Evolutionary conservation across 495 filamentous ascomycete genomes (phyloP).

Genomic region (Talaromyces wortmannii): DNA sequence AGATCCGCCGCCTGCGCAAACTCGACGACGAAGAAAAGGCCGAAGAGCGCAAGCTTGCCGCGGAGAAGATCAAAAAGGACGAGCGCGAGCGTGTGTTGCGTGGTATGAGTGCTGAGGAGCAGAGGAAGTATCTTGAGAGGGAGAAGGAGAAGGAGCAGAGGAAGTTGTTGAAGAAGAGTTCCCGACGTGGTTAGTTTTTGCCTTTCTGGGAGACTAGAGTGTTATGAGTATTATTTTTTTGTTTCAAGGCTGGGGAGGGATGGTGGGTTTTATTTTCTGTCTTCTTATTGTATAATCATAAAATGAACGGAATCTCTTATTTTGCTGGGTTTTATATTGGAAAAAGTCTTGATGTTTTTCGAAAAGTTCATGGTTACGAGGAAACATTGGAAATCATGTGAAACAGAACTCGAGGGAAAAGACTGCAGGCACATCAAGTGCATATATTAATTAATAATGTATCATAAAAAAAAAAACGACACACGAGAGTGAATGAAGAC

Average conservation of each 20-base stretch:
- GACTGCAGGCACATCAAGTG: background rate
- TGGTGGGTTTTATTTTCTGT: background rate
- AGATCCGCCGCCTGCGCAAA: slow-evolving; percentile 71
- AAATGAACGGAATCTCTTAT: background rate
- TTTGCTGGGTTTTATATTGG: background rate
- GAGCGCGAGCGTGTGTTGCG: slow-evolving; percentile 82
- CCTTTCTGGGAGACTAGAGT: background rate
- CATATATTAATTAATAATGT: background rate
- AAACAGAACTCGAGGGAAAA: background rate
- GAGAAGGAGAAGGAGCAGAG: slow-evolving; percentile 78
- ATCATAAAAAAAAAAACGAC: background rate
- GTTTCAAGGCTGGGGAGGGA: background rate
- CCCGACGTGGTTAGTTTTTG: slow-evolving; percentile 24
- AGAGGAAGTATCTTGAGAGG: slow-evolving; percentile 90
- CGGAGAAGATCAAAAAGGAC: slow-evolving; percentile 84
- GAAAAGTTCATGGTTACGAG: too few relatives aligned
- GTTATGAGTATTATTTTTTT: background rate
- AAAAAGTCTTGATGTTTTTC: background rate
- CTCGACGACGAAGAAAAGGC: slow-evolving; percentile 87
- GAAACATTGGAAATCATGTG: too few relatives aligned
- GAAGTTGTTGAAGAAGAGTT: slow-evolving; percentile 66
- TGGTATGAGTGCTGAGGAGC: slow-evolving; percentile 82
- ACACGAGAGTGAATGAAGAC: too few relatives aligned
- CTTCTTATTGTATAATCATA: background rate
- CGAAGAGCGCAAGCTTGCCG: slow-evolving; percentile 72